phyloP scores from a whole-genome alignment of 345 rosid genomes.

The Carallia brachiata region DNA sequence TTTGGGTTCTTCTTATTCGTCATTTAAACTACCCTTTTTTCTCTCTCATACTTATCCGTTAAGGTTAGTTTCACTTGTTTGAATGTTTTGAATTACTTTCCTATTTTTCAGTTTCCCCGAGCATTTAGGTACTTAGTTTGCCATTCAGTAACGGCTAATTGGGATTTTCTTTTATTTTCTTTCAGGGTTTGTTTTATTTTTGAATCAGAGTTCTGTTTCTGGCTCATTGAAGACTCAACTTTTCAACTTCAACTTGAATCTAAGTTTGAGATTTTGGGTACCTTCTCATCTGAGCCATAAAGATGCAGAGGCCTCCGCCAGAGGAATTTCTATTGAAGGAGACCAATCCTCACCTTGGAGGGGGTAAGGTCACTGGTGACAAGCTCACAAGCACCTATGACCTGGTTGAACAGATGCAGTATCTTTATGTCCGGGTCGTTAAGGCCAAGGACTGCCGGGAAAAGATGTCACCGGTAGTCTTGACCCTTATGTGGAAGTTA shows the following conservation, averaged over 20 bases:
- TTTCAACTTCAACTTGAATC: conserved; percentile 10
- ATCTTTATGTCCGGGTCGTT: conserved; percentile 79
- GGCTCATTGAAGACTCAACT: neutral
- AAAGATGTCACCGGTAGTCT: conserved; percentile 85
- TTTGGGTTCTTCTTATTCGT: conserved; percentile 5
- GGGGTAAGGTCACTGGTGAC: conserved; percentile 66
- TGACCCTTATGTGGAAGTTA: conserved; percentile 96
- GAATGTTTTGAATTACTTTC: conserved; percentile 15
- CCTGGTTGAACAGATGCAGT: conserved; percentile 91
- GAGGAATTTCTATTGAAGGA: conserved; percentile 72
- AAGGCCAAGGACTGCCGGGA: conserved; percentile 81
- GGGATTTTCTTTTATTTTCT: conserved; percentile 17
- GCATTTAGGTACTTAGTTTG: conserved; percentile 13
- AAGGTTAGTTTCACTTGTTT: conserved; percentile 5
- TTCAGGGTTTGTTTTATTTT: conserved; percentile 27
- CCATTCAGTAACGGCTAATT: conserved; percentile 24
- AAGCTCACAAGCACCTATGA: conserved; percentile 78
- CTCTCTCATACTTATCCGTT: conserved; percentile 7
- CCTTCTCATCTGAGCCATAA: conserved; percentile 20
- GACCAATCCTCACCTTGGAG: conserved; percentile 83
- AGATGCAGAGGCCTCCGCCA: conserved; percentile 75
- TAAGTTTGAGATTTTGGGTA: conserved; percentile 13
- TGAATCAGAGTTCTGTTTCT: conserved; percentile 7
- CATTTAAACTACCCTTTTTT: conserved; percentile 10
- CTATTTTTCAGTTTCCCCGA: conserved; percentile 22